Evolutionary conservation across 768 basidiomycete genomes (phyloP), one percentile per base, ranked within the genome.

Genomic region (Paxillus rubicundulus): DNA sequence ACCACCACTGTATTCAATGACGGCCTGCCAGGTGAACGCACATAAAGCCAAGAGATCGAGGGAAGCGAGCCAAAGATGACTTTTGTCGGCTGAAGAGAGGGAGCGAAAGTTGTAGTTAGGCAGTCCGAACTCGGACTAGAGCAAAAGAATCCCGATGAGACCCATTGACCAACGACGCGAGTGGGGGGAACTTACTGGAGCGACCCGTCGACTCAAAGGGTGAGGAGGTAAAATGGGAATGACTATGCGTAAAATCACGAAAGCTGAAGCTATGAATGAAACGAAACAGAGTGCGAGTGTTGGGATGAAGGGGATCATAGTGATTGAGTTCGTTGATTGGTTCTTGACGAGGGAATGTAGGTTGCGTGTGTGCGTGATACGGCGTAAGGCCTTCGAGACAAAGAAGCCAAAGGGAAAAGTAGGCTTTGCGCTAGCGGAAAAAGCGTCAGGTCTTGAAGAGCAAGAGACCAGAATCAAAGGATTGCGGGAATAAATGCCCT

Each of bases 211-310:
- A 69, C 85, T 87, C 66, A 88, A 73, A 24, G 85, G 84, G 59
- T 82, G 79, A 47, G 86, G 86, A 24, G 87, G 87, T 51, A 90
- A 67, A 66, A 89, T 83, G 54, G 88, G 86, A 64, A 88, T 75
- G 62, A 89, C 65, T 66, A 87, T 85, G 66, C 85, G 84, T 64
- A 89, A 81, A 70, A 90, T 81, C 61, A 88, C 78, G 63, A 87
- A 89, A 63, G 78, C 84, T 42, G 88, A 89, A 65, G 78, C 79
- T 63, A 82, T 66, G 73, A 89, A 86, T 49, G 88, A 89, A 60
- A 86, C 53, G 64, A 89, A 78, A 69, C 82, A 81, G 61, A 89
- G 80, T 43, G 77, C 77, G 61, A 90, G 73, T 48, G 85, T 76
- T 38, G 82, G 81, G 68, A 84, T 70, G 66, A 89, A 79, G 48